phyloP scores from a whole-genome alignment of 768 basidiomycete genomes.

The Phaffia tasmanica region DNA sequence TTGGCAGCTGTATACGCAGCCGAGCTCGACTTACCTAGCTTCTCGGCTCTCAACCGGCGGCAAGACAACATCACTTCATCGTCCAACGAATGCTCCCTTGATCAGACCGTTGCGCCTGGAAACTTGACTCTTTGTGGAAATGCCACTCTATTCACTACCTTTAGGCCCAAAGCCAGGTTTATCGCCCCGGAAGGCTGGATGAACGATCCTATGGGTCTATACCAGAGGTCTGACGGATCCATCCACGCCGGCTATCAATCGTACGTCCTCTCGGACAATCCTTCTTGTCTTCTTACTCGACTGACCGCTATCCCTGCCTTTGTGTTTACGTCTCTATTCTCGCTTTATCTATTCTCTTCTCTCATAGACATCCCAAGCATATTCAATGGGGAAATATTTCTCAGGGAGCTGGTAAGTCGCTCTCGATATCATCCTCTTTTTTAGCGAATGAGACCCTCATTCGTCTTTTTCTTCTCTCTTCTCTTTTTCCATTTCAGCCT shows the following conservation, averaged over 20 bases:
- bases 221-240: conserved; percentile 27
- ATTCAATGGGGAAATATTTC: conserved; percentile 27
- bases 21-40: too few relatives aligned
- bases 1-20: too few relatives aligned
- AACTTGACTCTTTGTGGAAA: conserved; percentile 28
- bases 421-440: background rate
- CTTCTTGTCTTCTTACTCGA: background rate
- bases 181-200: conserved; percentile 29
- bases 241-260: conserved; percentile 29
- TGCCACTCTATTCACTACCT: conserved; percentile 27
- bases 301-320: background rate
- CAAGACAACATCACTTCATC: background rate
- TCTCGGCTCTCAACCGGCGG: too few relatives aligned
- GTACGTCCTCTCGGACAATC: conserved; percentile 24
- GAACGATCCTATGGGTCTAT: conserved; percentile 28
- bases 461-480: background rate
- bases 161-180: conserved; percentile 28
- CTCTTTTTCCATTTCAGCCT: conserved; percentile 3
- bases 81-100: conserved; percentile 8
- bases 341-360: background rate
- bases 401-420: conserved; percentile 9
- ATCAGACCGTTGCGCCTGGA: conserved; percentile 25
- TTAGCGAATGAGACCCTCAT: background rate
- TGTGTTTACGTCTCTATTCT: background rate
- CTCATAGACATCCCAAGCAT: conserved; percentile 13